phyloP scores from a whole-genome alignment of 2,329 filamentous ascomycete species.

The Verticillium isaacii region DNA sequence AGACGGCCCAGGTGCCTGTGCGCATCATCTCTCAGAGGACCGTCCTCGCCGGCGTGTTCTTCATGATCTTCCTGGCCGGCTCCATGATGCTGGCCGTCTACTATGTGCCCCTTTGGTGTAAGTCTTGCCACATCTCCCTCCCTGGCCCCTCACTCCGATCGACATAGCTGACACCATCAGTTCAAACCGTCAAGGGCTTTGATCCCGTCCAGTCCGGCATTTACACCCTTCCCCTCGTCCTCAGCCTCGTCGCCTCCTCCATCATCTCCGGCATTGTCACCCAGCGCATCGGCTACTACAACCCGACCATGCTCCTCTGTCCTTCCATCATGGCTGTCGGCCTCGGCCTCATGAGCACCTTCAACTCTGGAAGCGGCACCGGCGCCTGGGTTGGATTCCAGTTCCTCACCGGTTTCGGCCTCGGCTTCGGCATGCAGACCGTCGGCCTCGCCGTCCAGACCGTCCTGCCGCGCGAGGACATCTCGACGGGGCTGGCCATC shows the following conservation, averaged over 20 bases:
- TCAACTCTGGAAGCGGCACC: conserved; percentile 25
- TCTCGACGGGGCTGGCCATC: conserved; percentile 38
- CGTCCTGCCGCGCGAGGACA: conserved; percentile 34
- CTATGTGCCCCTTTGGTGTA: conserved; percentile 42
- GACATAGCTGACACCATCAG: not conserved
- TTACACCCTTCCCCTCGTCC: conserved; percentile 33
- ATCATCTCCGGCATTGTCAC: conserved; percentile 28
- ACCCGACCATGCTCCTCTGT: conserved; percentile 34
- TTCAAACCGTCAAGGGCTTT: conserved; percentile 37
- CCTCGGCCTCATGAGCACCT: conserved; percentile 36
- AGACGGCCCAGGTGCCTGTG: conserved; percentile 37
- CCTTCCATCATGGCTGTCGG: conserved; percentile 28
- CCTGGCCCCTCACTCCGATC: no score
- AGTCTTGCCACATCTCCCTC: conserved; percentile 16
- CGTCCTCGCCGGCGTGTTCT: conserved; percentile 28
- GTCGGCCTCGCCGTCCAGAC: conserved; percentile 40
- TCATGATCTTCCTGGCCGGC: conserved; percentile 32
- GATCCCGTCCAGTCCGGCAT: conserved; percentile 33
- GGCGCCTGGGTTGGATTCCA: conserved; percentile 42
- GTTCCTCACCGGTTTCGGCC: conserved; percentile 33
- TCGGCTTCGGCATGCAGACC: conserved; percentile 38
- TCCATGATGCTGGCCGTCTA: conserved; percentile 26
- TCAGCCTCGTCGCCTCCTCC: conserved; percentile 29
- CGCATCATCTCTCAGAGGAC: conserved; percentile 34
- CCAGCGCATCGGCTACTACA: conserved; percentile 37